Conservation (phyloP, 805 yeast species). For the Scheffersomyces lignosus region DNA sequence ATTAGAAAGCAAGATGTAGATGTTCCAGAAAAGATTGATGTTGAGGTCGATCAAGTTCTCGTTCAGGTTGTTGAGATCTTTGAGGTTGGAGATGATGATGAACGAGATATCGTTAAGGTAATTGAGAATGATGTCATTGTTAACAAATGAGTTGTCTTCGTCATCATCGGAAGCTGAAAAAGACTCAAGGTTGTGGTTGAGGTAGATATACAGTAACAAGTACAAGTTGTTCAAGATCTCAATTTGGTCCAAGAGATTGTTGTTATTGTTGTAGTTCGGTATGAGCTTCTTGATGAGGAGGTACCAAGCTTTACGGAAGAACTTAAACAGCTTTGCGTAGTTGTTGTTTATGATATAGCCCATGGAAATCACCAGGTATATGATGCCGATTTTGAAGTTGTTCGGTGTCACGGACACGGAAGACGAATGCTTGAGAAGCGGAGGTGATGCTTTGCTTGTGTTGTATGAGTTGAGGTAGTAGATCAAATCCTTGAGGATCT, state of each 20-base stretch:
- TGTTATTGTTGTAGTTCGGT: conserved; percentile 32
- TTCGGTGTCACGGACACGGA: conserved; percentile 18
- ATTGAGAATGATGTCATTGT: conserved; percentile 48
- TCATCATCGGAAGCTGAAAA: conserved; percentile 7
- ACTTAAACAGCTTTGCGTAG: conserved; percentile 31
- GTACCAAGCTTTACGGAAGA: conserved; percentile 48
- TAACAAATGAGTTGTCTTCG: conserved; percentile 24
- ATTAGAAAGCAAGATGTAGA: conserved; percentile 47
- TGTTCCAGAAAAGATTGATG: conserved; percentile 45
- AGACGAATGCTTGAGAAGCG: conserved; percentile 3
- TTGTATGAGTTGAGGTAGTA: conserved; percentile 20
- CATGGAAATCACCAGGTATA: conserved; percentile 46
- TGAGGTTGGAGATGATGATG: conserved; percentile 40
- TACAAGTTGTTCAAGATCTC: conserved; percentile 49
- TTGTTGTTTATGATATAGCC: conserved; percentile 35
- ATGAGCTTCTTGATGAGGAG: conserved; percentile 33
- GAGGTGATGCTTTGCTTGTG: conserved; percentile 5
- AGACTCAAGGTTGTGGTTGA: conserved; percentile 36
- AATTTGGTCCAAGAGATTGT: conserved; percentile 26
- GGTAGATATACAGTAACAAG: conserved; percentile 42
- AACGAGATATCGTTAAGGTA: conserved; percentile 49
- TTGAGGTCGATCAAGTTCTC: conserved; percentile 31
- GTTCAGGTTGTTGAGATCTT: conserved; percentile 17
- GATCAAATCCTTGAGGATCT: conserved; percentile 20
- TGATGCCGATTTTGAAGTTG: conserved; percentile 37